Base-by-base conservation (phyloP, 371 early-diverging fungal species). In the Rhizomucor miehei region DNA sequence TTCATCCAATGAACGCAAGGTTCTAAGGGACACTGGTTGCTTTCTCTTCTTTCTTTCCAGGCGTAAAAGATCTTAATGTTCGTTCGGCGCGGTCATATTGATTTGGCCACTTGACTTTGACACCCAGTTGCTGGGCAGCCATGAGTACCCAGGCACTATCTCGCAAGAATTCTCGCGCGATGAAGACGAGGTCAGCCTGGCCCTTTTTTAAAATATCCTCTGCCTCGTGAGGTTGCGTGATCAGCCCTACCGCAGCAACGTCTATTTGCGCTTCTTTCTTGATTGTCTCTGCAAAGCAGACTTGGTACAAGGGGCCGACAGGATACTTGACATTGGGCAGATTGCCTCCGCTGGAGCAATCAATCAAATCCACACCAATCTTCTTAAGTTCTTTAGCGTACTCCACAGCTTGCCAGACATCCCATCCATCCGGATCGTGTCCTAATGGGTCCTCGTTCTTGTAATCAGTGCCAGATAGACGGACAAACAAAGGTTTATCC, bases 401-500 rank as follows among this genome's bases (percentile, higher is more conserved):
- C 21, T 71, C 65, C 3, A 87, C 67, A 5, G 86, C 78, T 40
- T 94, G 89, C 21, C 87, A 79, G 2, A 80, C 52, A 20, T 73
- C 80, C 89, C 89, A 87, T 4, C 81, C 79, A n/a, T 60, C 49
- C 17, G 48, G 52, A 49, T 63, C 68, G 1, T 46, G 38, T 23
- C 53, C 47, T 49, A 75, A 16, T 36, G 70, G 34, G 29, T 73
- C 62, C 9, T 45, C 44, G 21, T 73, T 71, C n/a, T 69, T 60
- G 11, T 75, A 84, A 47, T 95, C 93, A 1, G 85, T 71, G 23
- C 81, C 76, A 6, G 91, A 93, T 2, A 95, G 52, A 25, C 94
- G 85, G 51, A 91, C 76, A 58, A 89, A 92, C 37, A 93, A 64
- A 0, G 95, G 91, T 54, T 91, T 91, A 13, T 86, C 68, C 9